Percentiles rank a stretch among this genome's conserved stretches.
phyloP scores from a whole-genome alignment of 495 filamentous ascomycete species.

The Lindgomyces ingoldianus region DNA sequence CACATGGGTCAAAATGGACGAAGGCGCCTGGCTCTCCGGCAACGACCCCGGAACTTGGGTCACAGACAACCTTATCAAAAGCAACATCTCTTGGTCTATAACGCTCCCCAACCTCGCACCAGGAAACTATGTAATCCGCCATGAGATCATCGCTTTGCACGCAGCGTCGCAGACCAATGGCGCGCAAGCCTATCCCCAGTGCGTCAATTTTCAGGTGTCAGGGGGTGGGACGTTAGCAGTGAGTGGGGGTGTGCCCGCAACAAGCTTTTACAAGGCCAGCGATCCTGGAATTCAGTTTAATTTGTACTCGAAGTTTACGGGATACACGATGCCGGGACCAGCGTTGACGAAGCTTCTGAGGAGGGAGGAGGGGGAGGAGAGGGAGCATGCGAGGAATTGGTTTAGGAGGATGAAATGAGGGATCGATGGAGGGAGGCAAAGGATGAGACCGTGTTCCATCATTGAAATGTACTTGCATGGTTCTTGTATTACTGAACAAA shows the following conservation, averaged over 20 bases:
- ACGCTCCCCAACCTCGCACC: constrained; percentile 32
- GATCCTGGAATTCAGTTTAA: constrained; percentile 38
- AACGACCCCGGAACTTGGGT: constrained; percentile 32
- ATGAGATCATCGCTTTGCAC: constrained; percentile 41
- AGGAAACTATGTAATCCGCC: constrained; percentile 38
- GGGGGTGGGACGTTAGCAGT: constrained; percentile 16
- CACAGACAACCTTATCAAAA: constrained; percentile 37
- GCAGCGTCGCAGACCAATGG: constrained; percentile 25
- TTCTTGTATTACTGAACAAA: no score
- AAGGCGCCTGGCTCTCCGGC: constrained; percentile 34
- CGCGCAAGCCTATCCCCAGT: constrained; percentile 41
- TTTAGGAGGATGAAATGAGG: neutral
- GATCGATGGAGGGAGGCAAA: neutral
- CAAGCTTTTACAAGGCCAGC: constrained; percentile 27
- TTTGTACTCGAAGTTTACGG: constrained; percentile 27
- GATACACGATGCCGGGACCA: constrained; percentile 44
- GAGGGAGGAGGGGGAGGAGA: constrained; percentile 27
- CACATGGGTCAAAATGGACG: constrained; percentile 49
- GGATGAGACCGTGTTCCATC: no score
- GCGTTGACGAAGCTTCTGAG: constrained; percentile 18
- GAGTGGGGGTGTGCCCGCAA: constrained; percentile 22
- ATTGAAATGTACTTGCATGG: no score
- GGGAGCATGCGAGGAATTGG: constrained; percentile 20
- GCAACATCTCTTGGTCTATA: constrained; percentile 31
- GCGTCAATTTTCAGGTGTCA: constrained; percentile 35